phyloP scores from a whole-genome alignment of 345 rosid genomes.

The Eucalyptus caleyi region DNA sequence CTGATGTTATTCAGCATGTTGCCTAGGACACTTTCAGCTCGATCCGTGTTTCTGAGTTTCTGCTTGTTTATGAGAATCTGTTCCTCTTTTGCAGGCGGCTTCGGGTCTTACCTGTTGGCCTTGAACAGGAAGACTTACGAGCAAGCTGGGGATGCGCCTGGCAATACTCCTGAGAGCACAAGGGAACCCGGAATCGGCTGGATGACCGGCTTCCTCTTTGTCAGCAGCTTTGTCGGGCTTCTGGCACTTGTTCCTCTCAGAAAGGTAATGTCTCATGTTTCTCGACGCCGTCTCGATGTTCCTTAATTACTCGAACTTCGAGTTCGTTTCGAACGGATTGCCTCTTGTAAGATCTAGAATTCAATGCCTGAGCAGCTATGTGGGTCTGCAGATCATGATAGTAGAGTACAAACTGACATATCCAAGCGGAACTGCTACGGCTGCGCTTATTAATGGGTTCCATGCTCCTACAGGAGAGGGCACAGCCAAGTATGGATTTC shows the following conservation, averaged over 20 bases:
- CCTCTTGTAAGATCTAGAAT: background rate
- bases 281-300: background rate
- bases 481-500: constrained; percentile 50
- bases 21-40: background rate
- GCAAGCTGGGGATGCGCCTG: constrained; percentile 44
- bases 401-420: constrained; percentile 68
- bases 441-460: constrained; percentile 80
- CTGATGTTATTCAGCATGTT: background rate
- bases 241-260: constrained; percentile 81
- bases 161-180: constrained; percentile 46
- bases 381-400: constrained; percentile 59
- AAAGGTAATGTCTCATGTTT: constrained; percentile 24
- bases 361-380: background rate
- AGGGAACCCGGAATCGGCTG: constrained; percentile 85
- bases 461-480: constrained; percentile 69
- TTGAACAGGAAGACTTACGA: constrained; percentile 58
- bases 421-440: constrained; percentile 96
- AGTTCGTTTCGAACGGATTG: background rate
- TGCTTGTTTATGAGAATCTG: background rate
- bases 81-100: constrained; percentile 45
- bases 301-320: background rate
- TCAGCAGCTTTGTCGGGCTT: constrained; percentile 68
- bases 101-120: constrained; percentile 77
- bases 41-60: background rate
- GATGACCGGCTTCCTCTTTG: constrained; percentile 83